These are phyloP conservation scores for Curvularia eragrostidis DNA, from an alignment of 2,329 filamentous ascomycete species.

Conservation along the genomic window DNA sequence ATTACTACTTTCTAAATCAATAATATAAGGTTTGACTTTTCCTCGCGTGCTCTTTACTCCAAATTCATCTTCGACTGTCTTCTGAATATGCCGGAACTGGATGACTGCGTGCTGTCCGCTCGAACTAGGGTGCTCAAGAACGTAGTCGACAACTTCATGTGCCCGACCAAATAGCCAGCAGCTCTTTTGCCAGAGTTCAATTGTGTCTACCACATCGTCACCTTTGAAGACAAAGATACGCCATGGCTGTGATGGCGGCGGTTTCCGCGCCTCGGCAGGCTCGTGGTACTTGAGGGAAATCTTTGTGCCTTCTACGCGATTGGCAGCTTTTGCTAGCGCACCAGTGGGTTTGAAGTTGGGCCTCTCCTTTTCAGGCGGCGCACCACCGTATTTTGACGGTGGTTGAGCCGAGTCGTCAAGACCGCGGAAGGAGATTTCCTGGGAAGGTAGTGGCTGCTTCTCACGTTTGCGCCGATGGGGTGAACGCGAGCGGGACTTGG, in stretches of 20 bases:
- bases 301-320: constrained; percentile 76
- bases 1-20: constrained; percentile 93
- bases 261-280: constrained; percentile 89
- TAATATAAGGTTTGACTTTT: constrained; percentile 76
- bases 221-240: constrained; percentile 93
- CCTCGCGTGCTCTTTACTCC: constrained; percentile 56
- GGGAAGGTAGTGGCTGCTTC: constrained; percentile 54
- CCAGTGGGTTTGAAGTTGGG: constrained; percentile 86
- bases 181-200: constrained; percentile 76
- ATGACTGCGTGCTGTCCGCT: constrained; percentile 96
- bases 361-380: constrained; percentile 73
- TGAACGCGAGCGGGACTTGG: constrained; percentile 47
- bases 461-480: constrained; percentile 52
- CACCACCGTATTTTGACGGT: constrained; percentile 42
- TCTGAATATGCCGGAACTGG: constrained; percentile 87
- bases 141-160: constrained; percentile 77
- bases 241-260: constrained; percentile 79
- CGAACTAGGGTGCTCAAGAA: constrained; percentile 87
- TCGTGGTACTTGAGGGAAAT: constrained; percentile 96
- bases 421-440: constrained; percentile 55
- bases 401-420: constrained; percentile 40
- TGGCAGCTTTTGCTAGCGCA: constrained; percentile 84
- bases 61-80: constrained; percentile 82
- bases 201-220: constrained; percentile 77
- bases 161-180: constrained; percentile 94